Evolutionary conservation across 495 filamentous ascomycete species (phyloP).

Genomic region (Penicillium lagena): DNA sequence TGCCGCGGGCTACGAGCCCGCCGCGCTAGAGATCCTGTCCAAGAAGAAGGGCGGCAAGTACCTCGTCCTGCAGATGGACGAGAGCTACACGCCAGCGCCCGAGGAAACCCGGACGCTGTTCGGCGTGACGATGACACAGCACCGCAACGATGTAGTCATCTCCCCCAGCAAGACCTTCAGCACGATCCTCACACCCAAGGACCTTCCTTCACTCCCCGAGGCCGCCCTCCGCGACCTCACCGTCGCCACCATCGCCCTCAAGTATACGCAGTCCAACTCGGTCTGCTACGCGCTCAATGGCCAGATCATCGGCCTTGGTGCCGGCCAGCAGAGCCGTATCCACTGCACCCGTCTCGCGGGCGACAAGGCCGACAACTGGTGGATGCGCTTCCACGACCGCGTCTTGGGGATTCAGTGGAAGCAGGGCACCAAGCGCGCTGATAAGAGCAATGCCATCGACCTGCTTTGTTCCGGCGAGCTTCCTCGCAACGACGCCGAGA

Average conservation of each 20-base stretch:
- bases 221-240: slow-evolving; percentile 83
- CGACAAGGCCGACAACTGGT: slow-evolving; percentile 99
- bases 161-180: slow-evolving; percentile 75
- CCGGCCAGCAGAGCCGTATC: slow-evolving; percentile 94
- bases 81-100: slow-evolving; percentile 66
- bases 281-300: slow-evolving; percentile 96
- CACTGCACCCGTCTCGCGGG: slow-evolving; percentile 98
- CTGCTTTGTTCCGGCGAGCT: slow-evolving; percentile 83
- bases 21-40: slow-evolving; percentile 82
- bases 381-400: slow-evolving; percentile 92
- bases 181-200: slow-evolving; percentile 77
- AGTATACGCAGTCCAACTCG: slow-evolving; percentile 98
- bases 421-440: slow-evolving; percentile 89
- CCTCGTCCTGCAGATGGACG: slow-evolving; percentile 91
- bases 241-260: slow-evolving; percentile 91
- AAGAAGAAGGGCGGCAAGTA: slow-evolving; percentile 99
- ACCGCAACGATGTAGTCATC: slow-evolving; percentile 87
- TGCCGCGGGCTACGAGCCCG: slow-evolving; percentile 76
- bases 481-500: slow-evolving; percentile 71
- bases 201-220: slow-evolving; percentile 63
- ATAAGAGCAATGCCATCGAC: slow-evolving; percentile 98
- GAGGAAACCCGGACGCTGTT: slow-evolving; percentile 82
- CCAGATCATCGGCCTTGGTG: slow-evolving; percentile 89
- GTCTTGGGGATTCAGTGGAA: slow-evolving; percentile 88
- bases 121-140: slow-evolving; percentile 78